phyloP scores from a whole-genome alignment of 768 basidiomycete genomes.

The Leccinum barrowsii region DNA sequence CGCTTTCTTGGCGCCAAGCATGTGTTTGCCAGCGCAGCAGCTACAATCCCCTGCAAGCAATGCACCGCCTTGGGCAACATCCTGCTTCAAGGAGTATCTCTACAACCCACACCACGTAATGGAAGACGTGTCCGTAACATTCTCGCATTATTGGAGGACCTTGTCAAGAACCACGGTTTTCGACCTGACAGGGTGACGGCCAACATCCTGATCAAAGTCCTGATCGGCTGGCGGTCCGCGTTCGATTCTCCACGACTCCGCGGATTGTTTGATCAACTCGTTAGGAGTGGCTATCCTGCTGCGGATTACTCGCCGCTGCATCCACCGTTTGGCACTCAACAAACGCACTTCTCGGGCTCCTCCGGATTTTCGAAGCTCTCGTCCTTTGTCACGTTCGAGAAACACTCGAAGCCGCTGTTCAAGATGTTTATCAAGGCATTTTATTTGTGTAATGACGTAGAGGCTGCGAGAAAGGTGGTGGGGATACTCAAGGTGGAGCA shows the following conservation, averaged over 20 bases:
- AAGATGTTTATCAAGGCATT: slow-evolving; percentile 72
- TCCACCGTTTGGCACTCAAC: slow-evolving; percentile 46
- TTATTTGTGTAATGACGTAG: slow-evolving; percentile 48
- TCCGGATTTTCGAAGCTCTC: slow-evolving; percentile 37
- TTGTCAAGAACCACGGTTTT: slow-evolving; percentile 47
- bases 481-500: slow-evolving; percentile 51
- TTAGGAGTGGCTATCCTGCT: slow-evolving; percentile 56
- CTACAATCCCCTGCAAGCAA: slow-evolving; percentile 28
- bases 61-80: slow-evolving; percentile 53
- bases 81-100: slow-evolving; percentile 46
- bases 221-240: slow-evolving; percentile 48
- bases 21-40: slow-evolving; percentile 33
- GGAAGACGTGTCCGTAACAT: slow-evolving; percentile 45
- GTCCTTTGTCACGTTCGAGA: slow-evolving; percentile 48
- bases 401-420: slow-evolving; percentile 65
- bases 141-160: slow-evolving; percentile 36
- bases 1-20: slow-evolving; percentile 43
- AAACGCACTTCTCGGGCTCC: background rate
- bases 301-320: slow-evolving; percentile 24
- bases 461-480: slow-evolving; percentile 50
- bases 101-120: slow-evolving; percentile 34
- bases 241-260: slow-evolving; percentile 45
- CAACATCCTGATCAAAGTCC: slow-evolving; percentile 63
- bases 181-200: slow-evolving; percentile 63
- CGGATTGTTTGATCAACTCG: slow-evolving; percentile 60